Percentiles rank a stretch among this genome's conserved stretches.
Evolutionary conservation across 192 early-diverging fungal species (phyloP).

Genomic region (Phycomyces nitens): DNA sequence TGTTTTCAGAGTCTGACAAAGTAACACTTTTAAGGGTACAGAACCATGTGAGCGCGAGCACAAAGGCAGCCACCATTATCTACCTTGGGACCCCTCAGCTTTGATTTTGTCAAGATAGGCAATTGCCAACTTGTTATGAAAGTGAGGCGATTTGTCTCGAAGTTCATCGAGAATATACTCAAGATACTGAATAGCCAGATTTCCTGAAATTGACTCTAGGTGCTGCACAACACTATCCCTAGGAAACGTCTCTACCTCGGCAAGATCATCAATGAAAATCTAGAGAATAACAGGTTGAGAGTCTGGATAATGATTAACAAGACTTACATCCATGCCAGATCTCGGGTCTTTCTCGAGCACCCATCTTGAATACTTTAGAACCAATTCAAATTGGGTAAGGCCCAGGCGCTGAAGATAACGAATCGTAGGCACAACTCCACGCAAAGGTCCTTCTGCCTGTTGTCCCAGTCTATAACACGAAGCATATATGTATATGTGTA

Average conservation of each 20-base stretch:
- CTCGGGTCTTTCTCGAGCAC: conserved; percentile 64
- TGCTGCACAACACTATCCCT: conserved; percentile 59
- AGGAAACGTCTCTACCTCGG: conserved; percentile 60
- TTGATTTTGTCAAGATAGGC: conserved; percentile 71
- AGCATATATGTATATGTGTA: conserved; percentile 13
- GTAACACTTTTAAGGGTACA: background rate
- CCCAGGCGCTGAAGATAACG: conserved; percentile 78
- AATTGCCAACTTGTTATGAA: conserved; percentile 79
- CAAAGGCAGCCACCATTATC: background rate
- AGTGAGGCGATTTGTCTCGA: conserved; percentile 59
- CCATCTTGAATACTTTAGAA: conserved; percentile 81
- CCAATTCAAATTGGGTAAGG: conserved; percentile 70
- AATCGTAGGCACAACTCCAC: conserved; percentile 62
- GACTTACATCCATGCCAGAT: conserved; percentile 64
- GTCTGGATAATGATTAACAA: conserved; percentile 7
- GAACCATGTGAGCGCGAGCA: conserved; percentile 6
- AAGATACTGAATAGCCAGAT: conserved; percentile 72
- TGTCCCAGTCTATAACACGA: conserved; percentile 37
- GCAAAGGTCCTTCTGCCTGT: conserved; percentile 47
- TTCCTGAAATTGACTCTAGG: conserved; percentile 62
- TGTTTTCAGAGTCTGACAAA: background rate
- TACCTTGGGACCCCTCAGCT: conserved; percentile 6
- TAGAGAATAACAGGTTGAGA: conserved; percentile 11
- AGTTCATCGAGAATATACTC: conserved; percentile 76
- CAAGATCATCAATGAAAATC: conserved; percentile 56